These are phyloP conservation scores for Fusarium cicatricum DNA, from an alignment of 2,329 filamentous ascomycete genomes.

Conservation along the genomic window DNA sequence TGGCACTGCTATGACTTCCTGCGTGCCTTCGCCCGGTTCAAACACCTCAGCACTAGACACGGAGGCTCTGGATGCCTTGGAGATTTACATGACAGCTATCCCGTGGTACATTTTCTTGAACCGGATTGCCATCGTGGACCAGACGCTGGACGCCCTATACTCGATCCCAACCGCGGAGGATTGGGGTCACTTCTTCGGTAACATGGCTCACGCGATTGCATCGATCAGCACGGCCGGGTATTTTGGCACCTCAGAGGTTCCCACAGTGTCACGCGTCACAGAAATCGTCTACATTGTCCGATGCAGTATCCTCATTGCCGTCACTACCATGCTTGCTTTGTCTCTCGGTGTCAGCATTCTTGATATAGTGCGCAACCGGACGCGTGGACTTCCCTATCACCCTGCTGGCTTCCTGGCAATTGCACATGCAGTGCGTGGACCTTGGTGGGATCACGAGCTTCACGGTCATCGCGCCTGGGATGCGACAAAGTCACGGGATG, in stretches of 20 bases:
- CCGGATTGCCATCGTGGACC: slow-evolving; percentile 23
- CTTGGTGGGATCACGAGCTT: slow-evolving; percentile 33
- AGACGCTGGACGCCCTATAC: slow-evolving; percentile 29
- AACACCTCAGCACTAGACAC: slow-evolving; percentile 28
- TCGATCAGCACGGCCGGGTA: slow-evolving; percentile 34
- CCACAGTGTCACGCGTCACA: slow-evolving; percentile 5
- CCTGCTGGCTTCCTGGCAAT: slow-evolving; percentile 33
- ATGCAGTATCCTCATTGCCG: slow-evolving; percentile 28
- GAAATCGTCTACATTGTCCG: slow-evolving; percentile 32
- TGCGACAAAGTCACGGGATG: neutral
- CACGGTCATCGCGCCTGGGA: slow-evolving; percentile 19
- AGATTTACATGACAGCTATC: slow-evolving; percentile 34
- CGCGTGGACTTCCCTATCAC: slow-evolving; percentile 21
- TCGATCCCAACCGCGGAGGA: slow-evolving; percentile 32
- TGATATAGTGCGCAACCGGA: slow-evolving; percentile 29
- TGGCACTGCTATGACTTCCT: slow-evolving; percentile 29
- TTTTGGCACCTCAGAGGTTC: slow-evolving; percentile 28
- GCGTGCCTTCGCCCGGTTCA: neutral
- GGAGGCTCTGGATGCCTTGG: slow-evolving; percentile 15
- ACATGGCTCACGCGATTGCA: slow-evolving; percentile 33
- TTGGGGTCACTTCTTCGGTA: slow-evolving; percentile 30
- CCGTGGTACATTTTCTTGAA: slow-evolving; percentile 34
- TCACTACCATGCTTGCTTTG: slow-evolving; percentile 20
- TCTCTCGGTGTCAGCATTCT: slow-evolving; percentile 21
- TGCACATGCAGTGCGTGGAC: slow-evolving; percentile 24